Conservation (phyloP, 2,329 filamentous ascomycete genomes). For the Dothideomycetes sp. region DNA sequence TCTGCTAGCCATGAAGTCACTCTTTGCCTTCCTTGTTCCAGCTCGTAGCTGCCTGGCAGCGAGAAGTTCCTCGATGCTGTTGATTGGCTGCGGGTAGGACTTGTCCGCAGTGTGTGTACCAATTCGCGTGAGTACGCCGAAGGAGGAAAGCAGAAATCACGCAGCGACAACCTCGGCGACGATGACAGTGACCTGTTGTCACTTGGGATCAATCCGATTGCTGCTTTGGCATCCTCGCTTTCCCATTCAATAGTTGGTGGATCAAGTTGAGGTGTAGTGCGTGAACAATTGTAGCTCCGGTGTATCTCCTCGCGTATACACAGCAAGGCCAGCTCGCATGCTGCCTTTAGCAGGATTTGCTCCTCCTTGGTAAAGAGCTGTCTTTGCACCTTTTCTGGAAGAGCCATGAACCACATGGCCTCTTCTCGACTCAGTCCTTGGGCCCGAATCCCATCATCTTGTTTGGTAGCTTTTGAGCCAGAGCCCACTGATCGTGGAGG, state of each 20-base stretch:
- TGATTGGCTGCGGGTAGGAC: neutral
- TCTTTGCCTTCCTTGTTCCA: neutral
- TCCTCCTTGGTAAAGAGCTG: conserved; percentile 63
- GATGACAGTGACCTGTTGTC: too few relatives aligned
- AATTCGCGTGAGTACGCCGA: neutral
- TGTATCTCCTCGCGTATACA: conserved; percentile 4
- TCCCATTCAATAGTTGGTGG: too few relatives aligned
- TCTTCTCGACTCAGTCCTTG: conserved; percentile 29
- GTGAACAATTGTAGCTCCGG: conserved; percentile 1
- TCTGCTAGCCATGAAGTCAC: neutral
- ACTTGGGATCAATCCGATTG: too few relatives aligned
- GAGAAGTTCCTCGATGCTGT: neutral
- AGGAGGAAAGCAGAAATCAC: too few relatives aligned
- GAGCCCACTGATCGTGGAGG: too few relatives aligned
- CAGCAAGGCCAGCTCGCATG: conserved; percentile 32
- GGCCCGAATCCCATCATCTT: too few relatives aligned
- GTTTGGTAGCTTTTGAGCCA: too few relatives aligned
- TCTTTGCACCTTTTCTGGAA: conserved; percentile 63
- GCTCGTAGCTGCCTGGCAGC: neutral
- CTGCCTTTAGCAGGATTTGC: conserved; percentile 48
- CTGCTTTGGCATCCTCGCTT: too few relatives aligned
- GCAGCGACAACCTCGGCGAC: too few relatives aligned
- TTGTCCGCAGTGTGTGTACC: neutral
- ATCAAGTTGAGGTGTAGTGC: neutral
- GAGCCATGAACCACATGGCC: conserved; percentile 55